Percentiles rank a stretch among this genome's conserved stretches.
phyloP scores from a whole-genome alignment of 345 rosid genomes.

The Turnera subulata region DNA sequence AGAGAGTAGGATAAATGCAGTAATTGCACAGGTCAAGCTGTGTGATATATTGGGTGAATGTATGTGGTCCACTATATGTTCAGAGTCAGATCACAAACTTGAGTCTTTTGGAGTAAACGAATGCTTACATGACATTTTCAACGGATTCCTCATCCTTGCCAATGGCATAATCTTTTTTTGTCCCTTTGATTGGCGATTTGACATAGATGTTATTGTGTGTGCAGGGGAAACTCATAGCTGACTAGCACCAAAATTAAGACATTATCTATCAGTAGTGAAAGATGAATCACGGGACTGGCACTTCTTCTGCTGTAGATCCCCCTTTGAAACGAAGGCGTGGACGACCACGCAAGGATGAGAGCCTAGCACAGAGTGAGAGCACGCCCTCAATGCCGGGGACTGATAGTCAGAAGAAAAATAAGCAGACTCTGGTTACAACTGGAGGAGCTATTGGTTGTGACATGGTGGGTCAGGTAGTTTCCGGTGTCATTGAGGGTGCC shows the following conservation, averaged over 20 bases:
- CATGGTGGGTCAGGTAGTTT: conserved; percentile 50
- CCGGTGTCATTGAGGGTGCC: conserved; percentile 60
- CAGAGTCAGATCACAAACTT: too few species aligned
- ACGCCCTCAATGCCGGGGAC: conserved; percentile 20
- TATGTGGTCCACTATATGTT: too few species aligned
- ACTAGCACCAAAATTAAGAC: not conserved
- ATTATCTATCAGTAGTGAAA: conserved; percentile 5
- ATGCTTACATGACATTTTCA: too few species aligned
- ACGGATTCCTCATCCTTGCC: too few species aligned
- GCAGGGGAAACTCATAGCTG: conserved; percentile 13
- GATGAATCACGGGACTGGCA: conserved; percentile 33
- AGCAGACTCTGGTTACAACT: conserved; percentile 16
- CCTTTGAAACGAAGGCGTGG: conserved; percentile 53
- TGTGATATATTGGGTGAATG: too few species aligned
- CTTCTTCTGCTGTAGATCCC: conserved; percentile 34
- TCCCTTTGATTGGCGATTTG: not conserved
- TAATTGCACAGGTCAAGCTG: too few species aligned
- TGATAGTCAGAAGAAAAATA: conserved; percentile 24
- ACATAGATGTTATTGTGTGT: not conserved
- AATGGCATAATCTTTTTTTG: not conserved
- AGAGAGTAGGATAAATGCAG: too few species aligned
- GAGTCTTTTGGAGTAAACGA: too few species aligned
- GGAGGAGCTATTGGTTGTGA: conserved; percentile 17
- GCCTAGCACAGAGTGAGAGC: conserved; percentile 24
- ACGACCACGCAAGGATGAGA: conserved; percentile 51